These are phyloP conservation scores for Penicillium coffeae DNA, from an alignment of 495 filamentous ascomycete species.

Conservation along the genomic window DNA sequence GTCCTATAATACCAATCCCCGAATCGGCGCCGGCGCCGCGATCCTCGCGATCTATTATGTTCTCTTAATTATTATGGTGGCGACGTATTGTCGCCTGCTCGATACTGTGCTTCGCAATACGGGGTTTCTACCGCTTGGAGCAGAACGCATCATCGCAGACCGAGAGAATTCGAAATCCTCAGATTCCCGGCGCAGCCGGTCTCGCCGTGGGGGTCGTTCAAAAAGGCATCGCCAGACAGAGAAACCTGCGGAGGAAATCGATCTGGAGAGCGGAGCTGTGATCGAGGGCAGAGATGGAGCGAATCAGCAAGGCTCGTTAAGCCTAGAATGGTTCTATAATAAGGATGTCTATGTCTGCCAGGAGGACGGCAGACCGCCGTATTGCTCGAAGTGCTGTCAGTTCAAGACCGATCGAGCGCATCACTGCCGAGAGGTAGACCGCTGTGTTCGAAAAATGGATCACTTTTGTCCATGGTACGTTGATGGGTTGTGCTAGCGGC, in stretches of 20 bases:
- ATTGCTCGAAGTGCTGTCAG: conserved; percentile 72
- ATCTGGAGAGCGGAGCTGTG: conserved; percentile 22
- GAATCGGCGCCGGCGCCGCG: conserved; percentile 56
- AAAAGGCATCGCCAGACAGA: conserved; percentile 18
- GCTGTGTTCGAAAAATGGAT: conserved; percentile 86
- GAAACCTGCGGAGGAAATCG: conserved; percentile 20
- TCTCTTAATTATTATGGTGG: conserved; percentile 60
- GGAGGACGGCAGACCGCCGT: conserved; percentile 70
- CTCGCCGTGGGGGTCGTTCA: conserved; percentile 8
- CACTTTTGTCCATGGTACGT: conserved; percentile 87
- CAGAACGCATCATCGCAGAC: conserved; percentile 17
- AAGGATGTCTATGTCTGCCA: conserved; percentile 82
- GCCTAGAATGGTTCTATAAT: conserved; percentile 60
- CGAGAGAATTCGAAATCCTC: conserved; percentile 10
- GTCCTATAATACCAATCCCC: conserved; percentile 35
- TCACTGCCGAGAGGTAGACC: conserved; percentile 74
- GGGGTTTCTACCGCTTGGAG: conserved; percentile 63
- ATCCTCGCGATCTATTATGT: conserved; percentile 69
- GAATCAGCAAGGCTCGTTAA: conserved; percentile 24
- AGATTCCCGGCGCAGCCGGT: conserved; percentile 16
- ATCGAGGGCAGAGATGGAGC: conserved; percentile 19
- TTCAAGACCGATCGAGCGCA: conserved; percentile 85
- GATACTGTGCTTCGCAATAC: conserved; percentile 62
- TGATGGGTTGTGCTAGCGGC: not conserved
- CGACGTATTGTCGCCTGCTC: conserved; percentile 65